Evolutionary conservation across 2,329 filamentous ascomycete species (phyloP), one percentile per base, ranked within the genome.

Genomic region (Juglanconis juglandina): DNA sequence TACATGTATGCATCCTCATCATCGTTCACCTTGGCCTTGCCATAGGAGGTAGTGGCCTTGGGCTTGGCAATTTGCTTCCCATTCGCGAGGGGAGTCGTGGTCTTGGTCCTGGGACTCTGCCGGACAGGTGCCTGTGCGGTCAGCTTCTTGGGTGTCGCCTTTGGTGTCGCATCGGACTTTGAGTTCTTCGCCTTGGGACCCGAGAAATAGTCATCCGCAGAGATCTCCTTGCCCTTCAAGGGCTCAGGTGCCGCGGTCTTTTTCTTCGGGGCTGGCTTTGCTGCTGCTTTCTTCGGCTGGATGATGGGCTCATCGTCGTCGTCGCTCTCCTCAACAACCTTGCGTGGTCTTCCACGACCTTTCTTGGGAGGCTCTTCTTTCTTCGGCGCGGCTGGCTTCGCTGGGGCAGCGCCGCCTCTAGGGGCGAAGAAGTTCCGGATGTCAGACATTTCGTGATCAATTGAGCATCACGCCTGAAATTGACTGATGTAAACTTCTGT

Each of bases 401-500:
- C 75, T 24, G 76, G 72, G 56, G 77, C 77, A 68, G 79, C 75
- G 58, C 77, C 74, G 30, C 80, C 79, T 69, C 87, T 87, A 62
- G 85, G 85, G 58, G 87, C 87, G 76, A 92, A 92, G 74, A 91
- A 92, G 70, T 77, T 88, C 68, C 89, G 80, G 66, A 92, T 92
- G 75, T 92, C 89, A 57, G 87, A 82, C 88, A 91, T 91, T 9
- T 35, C 49, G 67, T 62, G 34, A 47, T 9, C n/a, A 34, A 30
- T 35, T 42, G 41, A 17, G 5, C 17, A 11, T 35, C 32, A 44
- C 35, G 30, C 11, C 17, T 55, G 24, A 17, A 37, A 13, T 52
- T n/a, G 52, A 10, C 34, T 32, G 37, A 5, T 51, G 1, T 8
- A 11, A n/a, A 8, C 5, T 9, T 58, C 5, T 24, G 24, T 6